Evolutionary conservation across 345 rosid genomes (phyloP).

Genomic region (Lepidium africanum): DNA sequence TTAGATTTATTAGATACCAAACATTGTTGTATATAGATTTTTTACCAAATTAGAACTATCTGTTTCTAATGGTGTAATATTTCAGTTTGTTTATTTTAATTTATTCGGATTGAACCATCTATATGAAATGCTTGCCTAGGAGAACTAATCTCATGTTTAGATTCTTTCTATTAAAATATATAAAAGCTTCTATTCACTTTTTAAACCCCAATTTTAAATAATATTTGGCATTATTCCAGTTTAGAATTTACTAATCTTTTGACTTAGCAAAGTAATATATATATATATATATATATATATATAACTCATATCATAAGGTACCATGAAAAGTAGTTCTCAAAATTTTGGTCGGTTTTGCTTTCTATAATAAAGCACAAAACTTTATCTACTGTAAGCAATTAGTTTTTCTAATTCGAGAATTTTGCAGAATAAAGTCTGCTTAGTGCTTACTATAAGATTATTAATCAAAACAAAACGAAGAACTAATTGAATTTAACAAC

Average conservation of each 20-base stretch:
- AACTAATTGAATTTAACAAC: neutral
- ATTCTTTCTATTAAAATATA: no score
- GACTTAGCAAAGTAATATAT: neutral
- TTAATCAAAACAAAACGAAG: neutral
- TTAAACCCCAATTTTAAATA: no score
- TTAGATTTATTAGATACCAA: no score
- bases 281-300: no score
- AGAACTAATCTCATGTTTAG: neutral
- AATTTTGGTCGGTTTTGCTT: neutral
- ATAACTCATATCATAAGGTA: neutral
- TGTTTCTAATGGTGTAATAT: no score
- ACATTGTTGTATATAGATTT: no score
- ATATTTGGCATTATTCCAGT: no score
- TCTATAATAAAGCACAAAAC: neutral
- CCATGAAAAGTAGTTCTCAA: neutral
- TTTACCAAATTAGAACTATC: no score
- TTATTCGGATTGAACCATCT: neutral
- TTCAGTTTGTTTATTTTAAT: no score
- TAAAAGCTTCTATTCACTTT: no score
- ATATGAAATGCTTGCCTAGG: neutral
- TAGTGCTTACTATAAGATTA: constrained; percentile 2
- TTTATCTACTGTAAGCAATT: neutral
- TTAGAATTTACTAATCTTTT: neutral
- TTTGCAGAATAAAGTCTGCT: neutral
- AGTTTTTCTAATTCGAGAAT: neutral